Conservation (phyloP, 495 filamentous ascomycete genomes). For the Rusavskia elegans region DNA sequence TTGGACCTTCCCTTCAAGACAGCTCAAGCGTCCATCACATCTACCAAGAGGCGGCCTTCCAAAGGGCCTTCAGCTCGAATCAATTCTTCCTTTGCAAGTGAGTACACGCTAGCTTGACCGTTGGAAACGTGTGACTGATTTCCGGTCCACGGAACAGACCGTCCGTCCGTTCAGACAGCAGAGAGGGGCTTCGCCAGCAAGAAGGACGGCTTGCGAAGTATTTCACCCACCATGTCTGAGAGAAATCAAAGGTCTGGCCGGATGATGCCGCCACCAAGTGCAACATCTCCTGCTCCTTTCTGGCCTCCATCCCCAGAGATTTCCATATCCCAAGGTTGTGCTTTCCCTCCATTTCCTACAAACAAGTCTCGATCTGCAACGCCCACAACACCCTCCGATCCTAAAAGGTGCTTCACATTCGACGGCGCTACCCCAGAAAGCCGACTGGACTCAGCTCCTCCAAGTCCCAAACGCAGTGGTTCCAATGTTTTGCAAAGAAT, state of each 20-base stretch:
- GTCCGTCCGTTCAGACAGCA: background rate
- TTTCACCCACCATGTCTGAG: slow-evolving; percentile 35
- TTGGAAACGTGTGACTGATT: background rate
- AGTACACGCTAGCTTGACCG: slow-evolving; percentile 10
- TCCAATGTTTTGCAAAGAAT: slow-evolving; percentile 38
- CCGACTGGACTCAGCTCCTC: slow-evolving; percentile 18
- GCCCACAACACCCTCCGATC: slow-evolving; percentile 15
- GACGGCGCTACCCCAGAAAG: background rate
- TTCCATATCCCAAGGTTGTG: slow-evolving; percentile 35
- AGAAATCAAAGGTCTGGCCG: slow-evolving; percentile 22
- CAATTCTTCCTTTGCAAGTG: slow-evolving; percentile 40
- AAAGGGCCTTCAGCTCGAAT: slow-evolving; percentile 34
- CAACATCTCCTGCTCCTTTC: slow-evolving; percentile 27
- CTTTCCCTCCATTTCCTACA: slow-evolving; percentile 46
- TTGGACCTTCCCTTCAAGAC: background rate
- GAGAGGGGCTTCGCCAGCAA: slow-evolving; percentile 29
- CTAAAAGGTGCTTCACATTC: slow-evolving; percentile 20
- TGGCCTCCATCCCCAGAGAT: slow-evolving; percentile 26
- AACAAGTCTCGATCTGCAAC: slow-evolving; percentile 23
- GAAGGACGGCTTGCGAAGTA: slow-evolving; percentile 36
- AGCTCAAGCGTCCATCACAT: background rate
- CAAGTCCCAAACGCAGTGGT: slow-evolving; percentile 24
- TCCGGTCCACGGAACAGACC: slow-evolving; percentile 1
- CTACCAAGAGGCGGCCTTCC: background rate
- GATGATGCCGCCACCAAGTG: slow-evolving; percentile 18